Percentiles rank a stretch among this genome's conserved stretches.
Conservation (phyloP, 805 yeast species). For the Yarrowia osloensis region DNA sequence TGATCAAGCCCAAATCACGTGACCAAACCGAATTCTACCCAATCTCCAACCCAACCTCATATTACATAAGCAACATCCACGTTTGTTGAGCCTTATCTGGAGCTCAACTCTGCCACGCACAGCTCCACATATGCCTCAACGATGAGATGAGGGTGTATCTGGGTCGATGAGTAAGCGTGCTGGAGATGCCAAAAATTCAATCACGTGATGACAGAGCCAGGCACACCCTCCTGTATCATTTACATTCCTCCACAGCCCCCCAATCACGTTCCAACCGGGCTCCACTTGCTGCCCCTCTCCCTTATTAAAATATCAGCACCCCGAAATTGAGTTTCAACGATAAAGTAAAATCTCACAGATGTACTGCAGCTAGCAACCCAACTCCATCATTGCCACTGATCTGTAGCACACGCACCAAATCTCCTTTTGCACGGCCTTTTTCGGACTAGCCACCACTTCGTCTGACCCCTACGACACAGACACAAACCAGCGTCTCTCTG, state of each 20-base stretch:
- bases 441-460: neutral
- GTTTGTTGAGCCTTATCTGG: too few species aligned
- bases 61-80: too few species aligned
- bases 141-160: too few species aligned
- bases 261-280: neutral
- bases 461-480: neutral
- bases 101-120: too few species aligned
- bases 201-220: too few species aligned
- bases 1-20: too few species aligned
- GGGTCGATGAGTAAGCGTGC: too few species aligned
- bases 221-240: too few species aligned
- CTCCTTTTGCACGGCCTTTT: neutral
- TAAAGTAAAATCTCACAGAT: slow-evolving; percentile 15
- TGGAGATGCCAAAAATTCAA: too few species aligned
- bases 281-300: neutral
- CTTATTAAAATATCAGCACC: neutral
- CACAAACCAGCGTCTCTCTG: neutral
- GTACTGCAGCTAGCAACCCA: slow-evolving; percentile 24
- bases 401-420: neutral
- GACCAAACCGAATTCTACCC: too few species aligned
- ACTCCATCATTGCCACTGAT: slow-evolving; percentile 20
- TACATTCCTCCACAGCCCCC: neutral
- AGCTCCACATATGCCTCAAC: too few species aligned
- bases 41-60: too few species aligned
- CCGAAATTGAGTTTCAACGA: neutral